Conservation (phyloP, 2,329 filamentous ascomycete genomes). For the Huntiella omanensis region DNA sequence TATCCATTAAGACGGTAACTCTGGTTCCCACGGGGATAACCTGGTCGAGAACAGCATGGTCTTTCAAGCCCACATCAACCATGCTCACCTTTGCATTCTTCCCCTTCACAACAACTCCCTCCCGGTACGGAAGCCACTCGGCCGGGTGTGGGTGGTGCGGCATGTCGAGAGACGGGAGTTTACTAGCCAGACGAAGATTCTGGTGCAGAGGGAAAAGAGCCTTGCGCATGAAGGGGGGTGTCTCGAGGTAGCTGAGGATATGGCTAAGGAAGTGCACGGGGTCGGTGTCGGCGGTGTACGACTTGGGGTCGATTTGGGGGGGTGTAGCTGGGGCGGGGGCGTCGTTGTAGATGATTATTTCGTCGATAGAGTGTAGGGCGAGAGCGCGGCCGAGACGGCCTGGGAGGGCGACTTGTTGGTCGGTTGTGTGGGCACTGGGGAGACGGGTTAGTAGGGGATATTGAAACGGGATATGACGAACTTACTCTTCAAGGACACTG, state of each 20-base stretch:
- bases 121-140: slow-evolving; percentile 64
- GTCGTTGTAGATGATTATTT: slow-evolving; percentile 69
- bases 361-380: slow-evolving; percentile 69
- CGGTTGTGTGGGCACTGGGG: slow-evolving; percentile 47
- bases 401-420: slow-evolving; percentile 54
- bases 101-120: slow-evolving; percentile 45
- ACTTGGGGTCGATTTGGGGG: slow-evolving; percentile 28
- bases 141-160: slow-evolving; percentile 61
- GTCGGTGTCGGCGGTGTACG: slow-evolving; percentile 51
- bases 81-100: slow-evolving; percentile 28
- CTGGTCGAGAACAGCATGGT: slow-evolving; percentile 35
- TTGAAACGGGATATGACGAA: slow-evolving; percentile 4
- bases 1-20: slow-evolving; percentile 51
- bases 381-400: slow-evolving; percentile 64
- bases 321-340: slow-evolving; percentile 28
- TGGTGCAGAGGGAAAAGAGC: slow-evolving; percentile 60
- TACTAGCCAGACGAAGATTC: slow-evolving; percentile 54
- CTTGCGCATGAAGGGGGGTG: slow-evolving; percentile 63
- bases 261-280: slow-evolving; percentile 67
- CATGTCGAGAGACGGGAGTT: slow-evolving; percentile 63
- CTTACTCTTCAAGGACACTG: slow-evolving; percentile 57
- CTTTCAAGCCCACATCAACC: slow-evolving; percentile 38
- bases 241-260: slow-evolving; percentile 64
- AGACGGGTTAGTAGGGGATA: neutral
- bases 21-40: slow-evolving; percentile 51